Conservation (phyloP, 805 yeast species). For the Lachancea nothofagi region DNA sequence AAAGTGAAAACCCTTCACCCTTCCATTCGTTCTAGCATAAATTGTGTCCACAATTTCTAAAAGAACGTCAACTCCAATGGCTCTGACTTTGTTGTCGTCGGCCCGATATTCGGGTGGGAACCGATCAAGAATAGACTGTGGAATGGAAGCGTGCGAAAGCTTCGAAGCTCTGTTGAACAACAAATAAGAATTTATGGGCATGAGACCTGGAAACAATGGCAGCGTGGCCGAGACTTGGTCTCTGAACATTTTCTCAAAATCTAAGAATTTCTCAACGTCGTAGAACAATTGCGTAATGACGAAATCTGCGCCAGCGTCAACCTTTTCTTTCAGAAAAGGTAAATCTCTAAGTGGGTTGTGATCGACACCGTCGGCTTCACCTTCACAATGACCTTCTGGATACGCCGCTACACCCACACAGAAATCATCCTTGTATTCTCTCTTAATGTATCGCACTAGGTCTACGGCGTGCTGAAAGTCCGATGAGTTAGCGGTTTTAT, state of each 20-base stretch:
- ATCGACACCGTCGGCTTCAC: slow-evolving; percentile 52
- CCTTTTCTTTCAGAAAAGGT: slow-evolving; percentile 75
- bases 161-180: slow-evolving; percentile 85
- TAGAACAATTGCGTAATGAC: slow-evolving; percentile 87
- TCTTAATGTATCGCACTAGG: slow-evolving; percentile 71
- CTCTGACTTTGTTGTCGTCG: slow-evolving; percentile 77
- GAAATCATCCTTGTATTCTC: slow-evolving; percentile 70
- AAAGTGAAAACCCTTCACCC: slow-evolving; percentile 82
- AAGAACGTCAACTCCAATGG: slow-evolving; percentile 72
- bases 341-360: slow-evolving; percentile 68
- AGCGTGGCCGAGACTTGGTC: slow-evolving; percentile 38
- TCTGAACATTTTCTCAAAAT: slow-evolving; percentile 53
- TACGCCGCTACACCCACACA: slow-evolving; percentile 97
- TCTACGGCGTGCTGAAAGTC: slow-evolving; percentile 80
- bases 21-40: slow-evolving; percentile 45
- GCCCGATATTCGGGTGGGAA: slow-evolving; percentile 52
- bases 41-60: slow-evolving; percentile 58
- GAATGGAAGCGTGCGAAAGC: slow-evolving; percentile 81
- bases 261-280: slow-evolving; percentile 71
- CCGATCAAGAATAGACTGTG: slow-evolving; percentile 44
- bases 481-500: slow-evolving; percentile 35
- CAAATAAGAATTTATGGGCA: slow-evolving; percentile 84
- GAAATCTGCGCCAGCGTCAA: slow-evolving; percentile 93
- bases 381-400: slow-evolving; percentile 96
- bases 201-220: slow-evolving; percentile 76